Base-by-base conservation (phyloP, 768 basidiomycete genomes). In the Suillus subluteus region DNA sequence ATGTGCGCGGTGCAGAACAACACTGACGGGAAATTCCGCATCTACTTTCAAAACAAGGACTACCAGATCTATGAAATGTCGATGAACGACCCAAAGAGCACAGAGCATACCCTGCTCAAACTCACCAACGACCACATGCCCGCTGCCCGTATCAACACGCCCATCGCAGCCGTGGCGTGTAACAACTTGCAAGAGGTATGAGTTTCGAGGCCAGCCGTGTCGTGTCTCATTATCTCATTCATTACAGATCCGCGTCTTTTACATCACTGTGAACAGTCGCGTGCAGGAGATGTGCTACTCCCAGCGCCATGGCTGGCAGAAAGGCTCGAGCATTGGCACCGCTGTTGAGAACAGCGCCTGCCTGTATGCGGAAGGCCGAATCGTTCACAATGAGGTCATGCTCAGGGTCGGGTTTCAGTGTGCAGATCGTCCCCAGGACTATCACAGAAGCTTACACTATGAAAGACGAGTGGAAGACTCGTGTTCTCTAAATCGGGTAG, bases 301-400 rank as follows among this genome's bases (percentile, higher is more conserved):
- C 58, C 15, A 16, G 8, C 15, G 4, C 8, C 13, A 16, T 40
- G 38, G 58, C 4, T 59, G 58, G 58, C 23, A 16, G 16, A 23
- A 40, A 16, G 58, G 58, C 23, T 9, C n/a, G 9, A 18, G 2
- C 8, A 26, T 59, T 23, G 58, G 38, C 23, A 40, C 16, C 9
- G 58, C 58, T 26, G 58, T 26, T 26, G 58, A 59, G 37, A 59
- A 59, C 38, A 59, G 58, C 38, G 16, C 23, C 38, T 59, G 38
- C 23, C 18, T 59, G 58, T 40, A 59, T 59, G 58, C 15, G 4
- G n/a, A 59, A 59, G 38, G 15, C 15, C 16, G 6, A 15, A 2
- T 38, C 7, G 7, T 23, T 26, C 38, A 26, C 16, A 30, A 54
- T 11, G 52, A 54, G 38, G 23, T 8, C 38, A 15, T 16, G 21